Evolutionary conservation across 2,329 filamentous ascomycete genomes (phyloP).

Genomic region (Colletotrichum aenigma): DNA sequence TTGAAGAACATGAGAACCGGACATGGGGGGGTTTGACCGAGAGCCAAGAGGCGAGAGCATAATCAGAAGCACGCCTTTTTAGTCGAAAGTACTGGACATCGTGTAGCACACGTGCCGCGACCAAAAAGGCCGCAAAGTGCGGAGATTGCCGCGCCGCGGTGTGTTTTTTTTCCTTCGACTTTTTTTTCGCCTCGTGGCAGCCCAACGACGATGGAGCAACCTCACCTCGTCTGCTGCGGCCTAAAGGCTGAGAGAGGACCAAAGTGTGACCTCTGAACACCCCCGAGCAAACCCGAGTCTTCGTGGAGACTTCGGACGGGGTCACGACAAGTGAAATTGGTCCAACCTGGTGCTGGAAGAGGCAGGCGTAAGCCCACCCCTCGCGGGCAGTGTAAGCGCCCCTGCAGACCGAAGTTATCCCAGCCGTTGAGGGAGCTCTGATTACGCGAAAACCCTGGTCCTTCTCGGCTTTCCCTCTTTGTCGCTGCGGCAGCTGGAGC

Average conservation of each 20-base stretch:
- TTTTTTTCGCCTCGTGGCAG: constrained; percentile 5
- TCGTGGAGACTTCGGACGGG: neutral
- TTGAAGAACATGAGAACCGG: neutral
- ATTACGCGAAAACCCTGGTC: neutral
- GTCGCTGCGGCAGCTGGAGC: neutral
- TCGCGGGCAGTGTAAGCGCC: neutral
- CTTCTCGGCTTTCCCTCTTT: neutral
- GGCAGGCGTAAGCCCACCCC: neutral
- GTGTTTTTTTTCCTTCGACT: neutral
- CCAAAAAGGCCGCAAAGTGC: neutral
- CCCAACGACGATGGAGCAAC: constrained; percentile 9
- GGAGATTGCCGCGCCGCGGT: neutral
- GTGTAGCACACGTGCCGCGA: neutral
- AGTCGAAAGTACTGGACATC: neutral
- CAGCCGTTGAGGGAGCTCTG: neutral
- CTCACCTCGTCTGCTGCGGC: neutral
- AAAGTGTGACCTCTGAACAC: neutral
- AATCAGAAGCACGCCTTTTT: neutral
- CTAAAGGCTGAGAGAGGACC: neutral
- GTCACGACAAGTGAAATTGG: neutral
- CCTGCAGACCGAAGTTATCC: constrained; percentile 9
- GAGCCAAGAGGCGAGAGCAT: neutral
- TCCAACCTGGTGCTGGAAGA: neutral
- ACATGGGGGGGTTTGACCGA: neutral
- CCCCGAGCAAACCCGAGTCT: constrained; percentile 6